Base-by-base conservation (phyloP, 176 grass and related monocot species). In the Eremochloa ophiuroides region DNA sequence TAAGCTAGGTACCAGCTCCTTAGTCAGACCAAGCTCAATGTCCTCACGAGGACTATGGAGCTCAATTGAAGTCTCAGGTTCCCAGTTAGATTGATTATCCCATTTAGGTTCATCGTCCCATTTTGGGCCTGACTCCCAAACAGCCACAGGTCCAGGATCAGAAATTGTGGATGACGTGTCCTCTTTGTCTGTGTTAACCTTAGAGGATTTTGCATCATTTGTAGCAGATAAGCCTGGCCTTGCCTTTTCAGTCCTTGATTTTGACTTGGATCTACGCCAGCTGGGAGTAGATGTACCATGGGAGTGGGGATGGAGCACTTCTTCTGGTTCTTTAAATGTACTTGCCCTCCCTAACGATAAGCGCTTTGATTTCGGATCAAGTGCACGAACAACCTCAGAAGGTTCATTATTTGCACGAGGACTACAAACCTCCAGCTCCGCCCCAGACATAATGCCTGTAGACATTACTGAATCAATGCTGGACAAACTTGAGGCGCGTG, bases 401-500 rank as follows among this genome's bases (percentile, higher is more conserved):
- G 93, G 97, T 88, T 96, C 93, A 27, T 89, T 87, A 83, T 84
- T 87, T 84, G 88, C 89, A 61, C 11, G 81, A 82, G 90, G 89
- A 69, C 85, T 94, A 62, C 69, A 74, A 74, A 80, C 59, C 33
- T 94, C 94, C 18, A 85, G 10, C 22, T 94, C 91, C 37, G 74
- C 87, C 73, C 89, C 88, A 78, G 93, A 90, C 79, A 91, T 95
- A 78, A 88, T 83, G 41, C 76, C 82, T 62, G 93, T 85, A 82
- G 89, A 93, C 93, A 93, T 99, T 82, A 90, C 81, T 73, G 97
- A 99, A 83, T 99, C 93, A 70, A 99, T 95, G 69, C 91, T 99
- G 42, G 97, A 99, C 62, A 99, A 95, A 84, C 93, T 99, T 82
- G 93, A 96, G 62, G 93, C 93, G 13, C 93, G 93, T 9, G 87